phyloP scores from a whole-genome alignment of 371 early-diverging fungal genomes.

The Mucor saturninus region DNA sequence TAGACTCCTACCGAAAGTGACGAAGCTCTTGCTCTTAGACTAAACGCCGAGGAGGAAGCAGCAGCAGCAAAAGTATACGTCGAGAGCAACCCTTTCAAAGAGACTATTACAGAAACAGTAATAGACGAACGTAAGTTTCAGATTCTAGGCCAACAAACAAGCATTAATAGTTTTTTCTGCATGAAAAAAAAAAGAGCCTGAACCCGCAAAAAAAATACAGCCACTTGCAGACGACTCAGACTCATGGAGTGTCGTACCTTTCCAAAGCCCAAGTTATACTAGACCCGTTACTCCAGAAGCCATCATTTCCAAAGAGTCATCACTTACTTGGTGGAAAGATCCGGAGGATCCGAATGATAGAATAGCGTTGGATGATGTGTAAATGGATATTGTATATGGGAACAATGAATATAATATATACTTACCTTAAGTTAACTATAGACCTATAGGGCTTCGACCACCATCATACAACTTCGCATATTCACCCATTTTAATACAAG shows the following conservation, averaged over 20 bases:
- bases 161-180: background rate
- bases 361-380: slow-evolving; percentile 29
- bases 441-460: slow-evolving; percentile 51
- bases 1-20: slow-evolving; percentile 9
- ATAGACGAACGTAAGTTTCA: background rate
- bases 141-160: too few relatives aligned
- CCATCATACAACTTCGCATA: slow-evolving; percentile 44
- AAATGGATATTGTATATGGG: slow-evolving; percentile 7
- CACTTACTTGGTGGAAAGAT: slow-evolving; percentile 53
- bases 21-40: slow-evolving; percentile 11
- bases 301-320: slow-evolving; percentile 6
- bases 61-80: slow-evolving; percentile 3
- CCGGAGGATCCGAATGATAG: slow-evolving; percentile 44
- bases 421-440: slow-evolving; percentile 3
- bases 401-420: background rate
- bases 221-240: slow-evolving; percentile 18
- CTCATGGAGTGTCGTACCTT: slow-evolving; percentile 43
- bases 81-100: background rate
- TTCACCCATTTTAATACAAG: slow-evolving; percentile 41
- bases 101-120: background rate
- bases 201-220: background rate
- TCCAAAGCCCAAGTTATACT: background rate
- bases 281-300: slow-evolving; percentile 2
- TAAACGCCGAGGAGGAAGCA: slow-evolving; percentile 11
- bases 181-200: slow-evolving; percentile 1